phyloP scores from a whole-genome alignment of 2,329 filamentous ascomycete species.

The Amauroascus niger region DNA sequence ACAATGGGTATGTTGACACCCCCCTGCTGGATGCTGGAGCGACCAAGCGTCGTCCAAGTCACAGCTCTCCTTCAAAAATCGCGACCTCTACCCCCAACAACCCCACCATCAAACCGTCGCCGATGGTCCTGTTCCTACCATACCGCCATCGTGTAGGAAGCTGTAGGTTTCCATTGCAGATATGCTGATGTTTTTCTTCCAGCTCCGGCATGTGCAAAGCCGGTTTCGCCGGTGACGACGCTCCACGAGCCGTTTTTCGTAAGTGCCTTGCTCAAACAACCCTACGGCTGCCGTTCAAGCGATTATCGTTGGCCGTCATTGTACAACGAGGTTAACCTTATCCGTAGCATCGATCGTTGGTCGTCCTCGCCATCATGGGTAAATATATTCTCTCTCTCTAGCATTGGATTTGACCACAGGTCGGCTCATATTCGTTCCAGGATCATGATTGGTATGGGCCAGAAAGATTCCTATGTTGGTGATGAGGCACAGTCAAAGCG shows the following conservation, averaged over 20 bases:
- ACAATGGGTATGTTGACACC: constrained; percentile 95
- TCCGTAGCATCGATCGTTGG: constrained; percentile 90
- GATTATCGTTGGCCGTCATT: not conserved
- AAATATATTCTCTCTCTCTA: constrained; percentile 40
- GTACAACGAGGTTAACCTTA: constrained; percentile 14
- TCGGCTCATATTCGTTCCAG: constrained; percentile 40
- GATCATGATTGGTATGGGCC: constrained; percentile 99
- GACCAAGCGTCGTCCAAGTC: not conserved
- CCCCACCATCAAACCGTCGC: not conserved
- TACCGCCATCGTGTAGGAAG: not conserved
- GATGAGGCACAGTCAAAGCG: constrained; percentile 99
- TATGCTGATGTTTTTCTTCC: constrained; percentile 26
- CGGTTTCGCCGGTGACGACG: constrained; percentile 99
- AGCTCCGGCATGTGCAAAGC: constrained; percentile 99
- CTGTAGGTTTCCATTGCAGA: not conserved
- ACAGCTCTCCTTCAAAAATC: not conserved
- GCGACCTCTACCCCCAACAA: constrained; percentile 10
- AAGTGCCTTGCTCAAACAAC: constrained; percentile 43
- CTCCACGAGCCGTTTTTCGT: constrained; percentile 99
- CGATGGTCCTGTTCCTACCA: not conserved
- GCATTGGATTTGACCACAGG: not conserved
- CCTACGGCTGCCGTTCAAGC: not conserved
- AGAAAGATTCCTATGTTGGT: constrained; percentile 99
- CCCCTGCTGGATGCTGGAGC: constrained; percentile 13
- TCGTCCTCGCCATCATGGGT: constrained; percentile 99